These are phyloP conservation scores for Neofusicoccum kwambonambiense DNA, from an alignment of 2,329 filamentous ascomycete species.

Conservation along the genomic window DNA sequence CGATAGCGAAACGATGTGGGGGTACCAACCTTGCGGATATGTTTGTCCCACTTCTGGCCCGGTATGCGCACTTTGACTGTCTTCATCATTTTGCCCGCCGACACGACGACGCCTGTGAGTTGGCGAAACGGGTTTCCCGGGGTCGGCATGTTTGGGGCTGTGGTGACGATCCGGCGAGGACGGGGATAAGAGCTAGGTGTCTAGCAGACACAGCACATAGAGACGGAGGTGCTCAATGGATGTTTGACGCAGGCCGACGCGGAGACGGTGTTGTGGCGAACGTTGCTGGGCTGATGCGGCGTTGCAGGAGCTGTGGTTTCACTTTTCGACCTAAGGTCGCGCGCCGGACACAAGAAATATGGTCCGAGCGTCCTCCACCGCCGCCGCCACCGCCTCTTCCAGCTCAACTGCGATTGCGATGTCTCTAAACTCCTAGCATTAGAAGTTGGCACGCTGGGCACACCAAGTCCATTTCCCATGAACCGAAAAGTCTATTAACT, in stretches of 20 bases:
- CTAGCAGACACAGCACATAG: neutral
- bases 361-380: neutral
- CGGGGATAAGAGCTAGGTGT: neutral
- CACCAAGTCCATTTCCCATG: neutral
- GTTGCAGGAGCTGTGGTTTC: neutral
- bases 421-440: too few species aligned
- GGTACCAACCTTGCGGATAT: conserved; percentile 65
- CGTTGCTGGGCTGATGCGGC: neutral
- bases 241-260: neutral
- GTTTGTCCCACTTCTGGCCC: conserved; percentile 68
- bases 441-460: neutral
- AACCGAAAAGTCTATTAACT: neutral
- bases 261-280: neutral
- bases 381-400: neutral
- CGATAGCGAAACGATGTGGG: neutral
- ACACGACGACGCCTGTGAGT: conserved; percentile 66
- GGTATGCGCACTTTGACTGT: conserved; percentile 77
- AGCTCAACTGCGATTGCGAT: neutral
- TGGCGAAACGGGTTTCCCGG: conserved; percentile 23
- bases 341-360: neutral
- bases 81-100: conserved; percentile 73
- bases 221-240: neutral
- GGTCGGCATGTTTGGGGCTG: conserved; percentile 5
- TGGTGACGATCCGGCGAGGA: neutral
- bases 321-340: conserved; percentile 10